Evolutionary conservation across 169 alveolate genomes (phyloP).

Genomic region (Plasmodium gallinaceum): DNA sequence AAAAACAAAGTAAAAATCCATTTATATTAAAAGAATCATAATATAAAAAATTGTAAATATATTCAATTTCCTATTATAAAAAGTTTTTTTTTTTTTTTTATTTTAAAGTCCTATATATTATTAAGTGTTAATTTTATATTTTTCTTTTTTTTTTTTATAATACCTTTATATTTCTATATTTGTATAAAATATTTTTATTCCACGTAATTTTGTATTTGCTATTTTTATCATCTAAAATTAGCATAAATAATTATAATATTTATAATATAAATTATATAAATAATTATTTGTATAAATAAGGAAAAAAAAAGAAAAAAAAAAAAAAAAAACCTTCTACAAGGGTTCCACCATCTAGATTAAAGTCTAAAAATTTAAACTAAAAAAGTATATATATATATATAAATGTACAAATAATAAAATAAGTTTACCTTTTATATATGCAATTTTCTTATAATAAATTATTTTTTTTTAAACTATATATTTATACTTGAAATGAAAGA

Average conservation of each 20-base stretch:
- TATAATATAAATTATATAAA: no score
- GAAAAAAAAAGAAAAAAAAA: neutral
- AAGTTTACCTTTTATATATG: neutral
- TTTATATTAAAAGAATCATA: constrained; percentile 51
- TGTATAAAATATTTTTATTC: constrained; percentile 35
- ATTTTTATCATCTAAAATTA: constrained; percentile 16
- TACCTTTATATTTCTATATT: constrained; percentile 69
- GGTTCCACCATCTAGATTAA: constrained; percentile 23
- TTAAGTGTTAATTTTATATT: no score
- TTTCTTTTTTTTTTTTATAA: neutral
- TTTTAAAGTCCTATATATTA: neutral
- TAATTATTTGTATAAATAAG: neutral
- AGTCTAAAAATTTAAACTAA: constrained; percentile 41
- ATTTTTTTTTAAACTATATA: neutral
- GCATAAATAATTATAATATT: neutral
- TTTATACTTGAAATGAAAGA: constrained; percentile 53
- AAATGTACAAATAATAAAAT: neutral
- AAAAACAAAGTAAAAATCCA: constrained; percentile 34
- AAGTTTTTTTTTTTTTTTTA: no score
- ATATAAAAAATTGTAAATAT: constrained; percentile 55
- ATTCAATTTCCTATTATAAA: constrained; percentile 47
- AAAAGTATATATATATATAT: neutral
- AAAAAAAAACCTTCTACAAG: constrained; percentile 35
- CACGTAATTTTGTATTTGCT: constrained; percentile 37
- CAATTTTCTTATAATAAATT: neutral